These are phyloP conservation scores for Hebeloma cylindrosporum DNA, from an alignment of 768 basidiomycete genomes.

Conservation along the genomic window DNA sequence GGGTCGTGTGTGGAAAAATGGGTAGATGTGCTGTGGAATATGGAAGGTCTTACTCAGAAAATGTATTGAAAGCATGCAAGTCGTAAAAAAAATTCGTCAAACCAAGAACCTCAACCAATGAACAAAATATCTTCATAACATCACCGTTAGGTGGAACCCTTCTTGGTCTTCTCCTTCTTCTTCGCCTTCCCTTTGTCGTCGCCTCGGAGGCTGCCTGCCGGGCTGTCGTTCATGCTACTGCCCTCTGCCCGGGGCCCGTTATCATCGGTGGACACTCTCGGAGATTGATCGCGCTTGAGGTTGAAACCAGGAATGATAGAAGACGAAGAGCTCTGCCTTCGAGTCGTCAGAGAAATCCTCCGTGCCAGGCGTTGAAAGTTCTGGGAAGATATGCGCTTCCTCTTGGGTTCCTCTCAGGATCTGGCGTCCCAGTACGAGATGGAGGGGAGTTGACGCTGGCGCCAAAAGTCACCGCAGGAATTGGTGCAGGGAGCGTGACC, in stretches of 20 bases:
- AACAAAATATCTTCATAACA: conserved; percentile 16
- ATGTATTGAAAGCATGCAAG: conserved; percentile 10
- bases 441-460: conserved; percentile 56
- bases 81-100: conserved; percentile 28
- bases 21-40: conserved; percentile 1
- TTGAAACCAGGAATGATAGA: conserved; percentile 49
- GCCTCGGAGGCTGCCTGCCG: conserved; percentile 51
- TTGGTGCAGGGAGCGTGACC: conserved; percentile 32
- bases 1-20: not conserved
- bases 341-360: conserved; percentile 65
- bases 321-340: conserved; percentile 53
- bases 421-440: conserved; percentile 70
- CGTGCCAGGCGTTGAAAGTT: conserved; percentile 83
- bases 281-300: conserved; percentile 52
- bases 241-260: conserved; percentile 40
- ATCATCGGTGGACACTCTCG: conserved; percentile 48
- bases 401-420: conserved; percentile 72
- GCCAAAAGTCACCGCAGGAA: conserved; percentile 66
- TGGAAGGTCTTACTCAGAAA: conserved; percentile 6
- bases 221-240: conserved; percentile 51
- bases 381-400: conserved; percentile 80
- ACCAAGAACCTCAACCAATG: conserved; percentile 23
- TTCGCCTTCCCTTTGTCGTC: conserved; percentile 56
- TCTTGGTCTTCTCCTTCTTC: conserved; percentile 59
- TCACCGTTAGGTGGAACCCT: conserved; percentile 30